A percentile compares a stretch with the other conserved stretches of the same genome.
Evolutionary conservation across 805 yeast species (phyloP).

Genomic region (Lipomyces chichibuensis): DNA sequence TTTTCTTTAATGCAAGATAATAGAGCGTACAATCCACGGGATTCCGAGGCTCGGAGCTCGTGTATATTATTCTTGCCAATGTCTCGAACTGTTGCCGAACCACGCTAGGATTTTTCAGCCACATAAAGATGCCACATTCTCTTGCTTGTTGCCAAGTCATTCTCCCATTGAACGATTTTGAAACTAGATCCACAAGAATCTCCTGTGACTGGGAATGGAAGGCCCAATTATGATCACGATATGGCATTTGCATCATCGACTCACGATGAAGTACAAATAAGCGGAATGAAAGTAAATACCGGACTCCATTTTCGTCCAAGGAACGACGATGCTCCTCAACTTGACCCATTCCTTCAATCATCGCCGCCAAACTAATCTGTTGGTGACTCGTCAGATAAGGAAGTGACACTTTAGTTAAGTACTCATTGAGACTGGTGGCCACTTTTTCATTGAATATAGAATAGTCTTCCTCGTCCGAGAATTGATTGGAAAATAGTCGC

Average conservation of each 20-base stretch:
- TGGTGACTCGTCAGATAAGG: slow-evolving; percentile 90
- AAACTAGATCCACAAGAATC: slow-evolving; percentile 56
- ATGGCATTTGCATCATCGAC: slow-evolving; percentile 58
- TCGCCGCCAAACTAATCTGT: slow-evolving; percentile 76
- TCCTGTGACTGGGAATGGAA: slow-evolving; percentile 79
- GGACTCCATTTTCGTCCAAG: slow-evolving; percentile 66
- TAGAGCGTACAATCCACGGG: slow-evolving; percentile 76
- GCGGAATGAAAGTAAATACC: slow-evolving; percentile 50
- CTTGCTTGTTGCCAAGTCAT: slow-evolving; percentile 64
- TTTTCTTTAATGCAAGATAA: slow-evolving; percentile 77
- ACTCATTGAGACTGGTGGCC: slow-evolving; percentile 57
- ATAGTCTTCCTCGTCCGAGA: slow-evolving; percentile 19
- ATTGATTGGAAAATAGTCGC: slow-evolving; percentile 13
- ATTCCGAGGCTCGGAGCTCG: slow-evolving; percentile 57
- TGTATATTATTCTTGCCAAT: slow-evolving; percentile 74
- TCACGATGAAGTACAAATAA: slow-evolving; percentile 52
- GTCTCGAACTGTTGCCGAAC: slow-evolving; percentile 61
- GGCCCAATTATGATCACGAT: slow-evolving; percentile 89
- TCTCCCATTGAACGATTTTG: slow-evolving; percentile 49
- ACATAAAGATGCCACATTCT: slow-evolving; percentile 67
- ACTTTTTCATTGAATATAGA: slow-evolving; percentile 49
- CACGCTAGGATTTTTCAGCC: slow-evolving; percentile 57
- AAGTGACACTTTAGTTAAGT: slow-evolving; percentile 63
- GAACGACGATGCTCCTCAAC: slow-evolving; percentile 51
- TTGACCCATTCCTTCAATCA: slow-evolving; percentile 64